Base-by-base conservation (phyloP, 441 rosid species). In the Cnidoscolus chayamansa region DNA sequence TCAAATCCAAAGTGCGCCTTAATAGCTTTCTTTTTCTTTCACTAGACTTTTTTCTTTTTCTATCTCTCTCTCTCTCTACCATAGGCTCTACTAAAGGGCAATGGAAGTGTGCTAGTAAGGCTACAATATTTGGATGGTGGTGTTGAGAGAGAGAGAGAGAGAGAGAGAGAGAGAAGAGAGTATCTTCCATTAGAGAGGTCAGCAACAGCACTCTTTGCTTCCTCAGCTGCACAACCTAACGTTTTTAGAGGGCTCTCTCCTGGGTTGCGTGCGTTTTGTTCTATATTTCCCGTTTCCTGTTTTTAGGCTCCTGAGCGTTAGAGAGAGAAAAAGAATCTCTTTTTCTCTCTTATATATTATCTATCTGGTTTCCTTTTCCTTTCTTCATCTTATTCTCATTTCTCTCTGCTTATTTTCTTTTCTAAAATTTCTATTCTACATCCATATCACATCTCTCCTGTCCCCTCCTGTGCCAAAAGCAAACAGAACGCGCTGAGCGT, bases 191-290 rank as follows among this genome's bases (percentile, higher is more conserved):
- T 57, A 60, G 51, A 45, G 71, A 71, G 77, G 80, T 76, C 80
- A 74, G 78, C 81, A 72, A 73, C 30, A 68, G 86, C 83, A 80
- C 76, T 78, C 89, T 83, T 90, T 88, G 90, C 89, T 86, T 89
- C 80, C 69, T 71, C 78, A 81, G 72, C 83, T 80, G 68, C 76
- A 73, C 86, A 83, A 84, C 80, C 91, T 68, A 74, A 68, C 72
- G 68, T 81, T 70, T 76, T 80, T 78, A 74, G 75, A 57, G 58
- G 51, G 43, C 75, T 19, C 40, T 31, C 19, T 43, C 25, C 66
- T 59, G 63, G 76, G 79, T 88, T 88, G 91, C 89, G 92, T 90
- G 89, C 76, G 54, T 63, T 68, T 68, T 74, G 73, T 78, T 82
- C 85, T 75, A 68, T 0, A 32, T 70, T 50, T 60, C 65, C 20